These are phyloP conservation scores for Lavandula angustifolia DNA, from an alignment of 257 asterid genomes.

Conservation along the genomic window DNA sequence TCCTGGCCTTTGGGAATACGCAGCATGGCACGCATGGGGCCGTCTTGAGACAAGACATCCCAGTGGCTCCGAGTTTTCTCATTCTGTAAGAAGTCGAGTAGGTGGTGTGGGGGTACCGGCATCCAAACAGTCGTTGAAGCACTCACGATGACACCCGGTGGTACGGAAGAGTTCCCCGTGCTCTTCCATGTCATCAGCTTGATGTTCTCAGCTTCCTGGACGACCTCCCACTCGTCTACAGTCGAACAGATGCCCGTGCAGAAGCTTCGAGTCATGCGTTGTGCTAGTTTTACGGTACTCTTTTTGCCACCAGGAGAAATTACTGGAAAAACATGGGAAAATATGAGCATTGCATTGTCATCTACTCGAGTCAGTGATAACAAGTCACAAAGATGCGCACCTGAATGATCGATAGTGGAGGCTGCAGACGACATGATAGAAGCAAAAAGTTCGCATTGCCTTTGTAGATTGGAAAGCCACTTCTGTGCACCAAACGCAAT, in stretches of 20 bases:
- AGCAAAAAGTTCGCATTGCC: slow-evolving; percentile 61
- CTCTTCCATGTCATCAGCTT: slow-evolving; percentile 66
- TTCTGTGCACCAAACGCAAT: slow-evolving; percentile 76
- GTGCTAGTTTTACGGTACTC: slow-evolving; percentile 68
- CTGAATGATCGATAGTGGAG: slow-evolving; percentile 52
- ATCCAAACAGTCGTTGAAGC: slow-evolving; percentile 72
- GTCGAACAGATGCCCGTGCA: slow-evolving; percentile 68
- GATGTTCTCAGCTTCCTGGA: slow-evolving; percentile 53
- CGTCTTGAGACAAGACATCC: slow-evolving; percentile 73
- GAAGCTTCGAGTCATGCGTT: slow-evolving; percentile 72
- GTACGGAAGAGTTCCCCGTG: slow-evolving; percentile 64
- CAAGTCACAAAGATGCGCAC: slow-evolving; percentile 31
- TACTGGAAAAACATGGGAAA: slow-evolving; percentile 38
- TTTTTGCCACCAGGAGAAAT: slow-evolving; percentile 52
- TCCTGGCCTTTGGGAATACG: slow-evolving; percentile 67
- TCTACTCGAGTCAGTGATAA: neutral
- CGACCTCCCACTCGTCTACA: slow-evolving; percentile 65
- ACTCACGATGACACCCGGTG: slow-evolving; percentile 73
- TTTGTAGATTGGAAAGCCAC: slow-evolving; percentile 70
- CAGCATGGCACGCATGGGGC: slow-evolving; percentile 61
- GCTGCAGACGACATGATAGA: slow-evolving; percentile 47
- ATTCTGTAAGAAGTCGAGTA: slow-evolving; percentile 62
- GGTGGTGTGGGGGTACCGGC: slow-evolving; percentile 53
- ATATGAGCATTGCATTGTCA: slow-evolving; percentile 11
- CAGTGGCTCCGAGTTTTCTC: slow-evolving; percentile 66